These are phyloP conservation scores for Hymenoscyphus fructigenus DNA, from an alignment of 2,329 filamentous ascomycete species.

Conservation along the genomic window DNA sequence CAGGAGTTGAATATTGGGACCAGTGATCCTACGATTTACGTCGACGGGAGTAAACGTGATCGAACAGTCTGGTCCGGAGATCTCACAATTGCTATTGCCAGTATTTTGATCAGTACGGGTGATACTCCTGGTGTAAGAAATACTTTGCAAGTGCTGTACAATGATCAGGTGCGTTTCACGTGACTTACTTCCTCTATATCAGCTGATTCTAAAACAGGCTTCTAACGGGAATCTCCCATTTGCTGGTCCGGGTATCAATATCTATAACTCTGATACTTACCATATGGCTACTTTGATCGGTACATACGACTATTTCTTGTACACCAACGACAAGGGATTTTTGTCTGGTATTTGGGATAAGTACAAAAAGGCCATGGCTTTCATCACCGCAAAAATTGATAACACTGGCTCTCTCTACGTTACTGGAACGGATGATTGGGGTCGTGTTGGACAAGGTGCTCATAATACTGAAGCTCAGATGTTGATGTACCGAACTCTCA, in stretches of 20 bases:
- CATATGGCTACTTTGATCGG: conserved; percentile 59
- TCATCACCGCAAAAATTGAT: conserved; percentile 44
- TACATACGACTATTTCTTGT: conserved; percentile 57
- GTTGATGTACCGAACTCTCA: conserved; percentile 46
- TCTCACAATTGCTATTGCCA: conserved; percentile 56
- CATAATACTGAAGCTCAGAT: conserved; percentile 36
- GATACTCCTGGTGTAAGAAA: conserved; percentile 52
- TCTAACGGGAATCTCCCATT: conserved; percentile 48
- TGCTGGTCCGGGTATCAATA: conserved; percentile 46
- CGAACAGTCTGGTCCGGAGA: conserved; percentile 62
- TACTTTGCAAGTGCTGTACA: conserved; percentile 49
- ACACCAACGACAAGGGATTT: conserved; percentile 51
- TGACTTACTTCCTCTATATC: not conserved
- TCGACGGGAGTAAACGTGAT: conserved; percentile 59
- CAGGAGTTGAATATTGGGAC: conserved; percentile 40
- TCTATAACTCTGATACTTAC: conserved; percentile 49
- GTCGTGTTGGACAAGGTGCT: conserved; percentile 30
- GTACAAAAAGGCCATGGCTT: conserved; percentile 49
- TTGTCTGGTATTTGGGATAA: conserved; percentile 47
- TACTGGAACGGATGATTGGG: conserved; percentile 33
- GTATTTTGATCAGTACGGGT: conserved; percentile 53
- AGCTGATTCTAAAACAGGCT: conserved; percentile 25
- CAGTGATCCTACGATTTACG: conserved; percentile 34
- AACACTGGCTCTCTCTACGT: conserved; percentile 36
- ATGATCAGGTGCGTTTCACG: conserved; percentile 23